A percentile compares a stretch with the other conserved stretches of the same genome.
These are phyloP conservation scores for Trifolium dubium DNA, from an alignment of 306 rosid species.

Conservation along the genomic window DNA sequence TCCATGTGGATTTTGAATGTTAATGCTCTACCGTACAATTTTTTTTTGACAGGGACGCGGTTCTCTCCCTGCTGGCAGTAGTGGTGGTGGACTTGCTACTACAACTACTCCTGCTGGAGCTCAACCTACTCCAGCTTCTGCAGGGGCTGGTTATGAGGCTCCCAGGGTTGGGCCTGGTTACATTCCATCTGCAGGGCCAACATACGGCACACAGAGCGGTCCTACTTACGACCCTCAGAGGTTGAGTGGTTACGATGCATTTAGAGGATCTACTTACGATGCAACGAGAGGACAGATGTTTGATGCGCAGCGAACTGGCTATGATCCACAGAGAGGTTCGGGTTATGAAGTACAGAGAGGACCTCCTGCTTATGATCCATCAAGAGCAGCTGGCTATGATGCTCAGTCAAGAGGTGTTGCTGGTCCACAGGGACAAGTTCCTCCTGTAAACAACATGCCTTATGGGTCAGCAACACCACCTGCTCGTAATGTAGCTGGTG, in stretches of 20 bases:
- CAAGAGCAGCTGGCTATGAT: constrained; percentile 65
- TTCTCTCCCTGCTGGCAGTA: constrained; percentile 46
- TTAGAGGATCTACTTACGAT: constrained; percentile 58
- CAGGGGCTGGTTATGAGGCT: constrained; percentile 55
- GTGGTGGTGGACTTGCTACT: constrained; percentile 39
- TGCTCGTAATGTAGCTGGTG: constrained; percentile 44
- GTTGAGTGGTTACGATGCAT: constrained; percentile 55
- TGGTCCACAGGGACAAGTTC: constrained; percentile 63
- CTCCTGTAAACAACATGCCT: constrained; percentile 52
- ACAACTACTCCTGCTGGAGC: constrained; percentile 54
- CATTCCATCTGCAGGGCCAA: constrained; percentile 54
- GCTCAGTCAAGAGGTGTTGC: constrained; percentile 66
- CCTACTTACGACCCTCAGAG: constrained; percentile 61
- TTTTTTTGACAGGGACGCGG: constrained; percentile 65
- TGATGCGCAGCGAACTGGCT: constrained; percentile 58
- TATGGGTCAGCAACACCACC: constrained; percentile 77
- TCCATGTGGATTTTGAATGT: constrained; percentile 14
- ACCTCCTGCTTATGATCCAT: constrained; percentile 53
- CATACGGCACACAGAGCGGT: constrained; percentile 62
- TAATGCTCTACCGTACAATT: constrained; percentile 19
- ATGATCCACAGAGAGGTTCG: constrained; percentile 59
- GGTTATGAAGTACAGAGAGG: constrained; percentile 58
- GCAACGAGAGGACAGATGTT: constrained; percentile 50
- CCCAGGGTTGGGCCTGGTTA: constrained; percentile 57
- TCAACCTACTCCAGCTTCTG: constrained; percentile 60